Evolutionary conservation across 2,329 filamentous ascomycete genomes (phyloP), one percentile per base, ranked within the genome.

Genomic region (Colletotrichum gigasporum): DNA sequence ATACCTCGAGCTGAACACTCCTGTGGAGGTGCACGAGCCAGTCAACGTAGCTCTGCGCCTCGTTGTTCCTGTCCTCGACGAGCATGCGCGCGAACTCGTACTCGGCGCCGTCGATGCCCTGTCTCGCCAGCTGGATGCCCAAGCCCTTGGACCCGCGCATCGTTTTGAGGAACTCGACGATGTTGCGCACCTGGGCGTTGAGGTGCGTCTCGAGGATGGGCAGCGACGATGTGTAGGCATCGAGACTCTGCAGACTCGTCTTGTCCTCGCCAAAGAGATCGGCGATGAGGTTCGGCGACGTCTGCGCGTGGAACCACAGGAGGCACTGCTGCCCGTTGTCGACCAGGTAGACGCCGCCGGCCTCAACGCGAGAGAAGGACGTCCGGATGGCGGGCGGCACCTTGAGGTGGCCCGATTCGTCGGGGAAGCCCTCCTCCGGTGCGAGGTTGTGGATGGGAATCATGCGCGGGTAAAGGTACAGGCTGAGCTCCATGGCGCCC

Each of bases 21-120:
- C 95, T 91, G 79, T 99, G 96, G 67, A 98, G 86, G 78, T 97
- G 92, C 62, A 99, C 96, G 72, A 99, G 83, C 96, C 96, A 99
- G 80, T 99, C 96, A 32, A 98, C 96, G 78, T 98, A 99, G 75
- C 92, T 97, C 80, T 97, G 94, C 34, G 96, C 96, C 80, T 99
- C 96, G 70, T 97, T 97, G 77, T 98, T 98, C 69, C 96, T 87
- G 74, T 99, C 96, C 79, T 99, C 96, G 30, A 97, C 89, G 69
- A 99, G 79, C 79, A 96, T 83, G 55, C 94, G 85, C 7, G 96
- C 96, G 82, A 98, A 99, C 78, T 99, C 96, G 72, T 94, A 98
- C 77, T 99, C 96, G 3, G 94, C 93, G 1, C 96, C 96, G 73
- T 99, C 96, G 4, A 98, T 84, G 0, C 94, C 94, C 78, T 98